These are phyloP conservation scores for Limnanthes douglasii DNA, from an alignment of 345 rosid genomes.

Conservation along the genomic window DNA sequence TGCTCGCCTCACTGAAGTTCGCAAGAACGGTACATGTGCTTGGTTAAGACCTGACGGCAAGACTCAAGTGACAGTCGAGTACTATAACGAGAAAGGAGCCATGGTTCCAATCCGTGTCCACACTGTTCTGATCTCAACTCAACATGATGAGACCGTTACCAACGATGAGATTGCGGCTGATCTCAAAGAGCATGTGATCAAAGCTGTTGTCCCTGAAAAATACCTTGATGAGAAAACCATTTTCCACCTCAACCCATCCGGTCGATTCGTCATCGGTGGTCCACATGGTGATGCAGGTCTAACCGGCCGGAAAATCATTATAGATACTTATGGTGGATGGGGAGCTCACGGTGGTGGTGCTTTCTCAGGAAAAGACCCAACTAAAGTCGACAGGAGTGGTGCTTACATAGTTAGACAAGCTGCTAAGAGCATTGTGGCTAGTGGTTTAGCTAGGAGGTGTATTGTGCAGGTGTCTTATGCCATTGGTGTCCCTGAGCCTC, in stretches of 20 bases:
- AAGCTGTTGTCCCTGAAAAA: conserved; percentile 55
- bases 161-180: conserved; percentile 45
- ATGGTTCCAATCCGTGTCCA: conserved; percentile 39
- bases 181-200: conserved; percentile 53
- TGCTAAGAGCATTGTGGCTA: conserved; percentile 44
- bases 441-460: conserved; percentile 42
- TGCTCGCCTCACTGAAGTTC: conserved; percentile 59
- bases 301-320: conserved; percentile 71
- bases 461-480: conserved; percentile 54
- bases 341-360: conserved; percentile 86
- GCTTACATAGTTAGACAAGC: conserved; percentile 68
- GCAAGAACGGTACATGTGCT: conserved; percentile 34
- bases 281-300: conserved; percentile 84
- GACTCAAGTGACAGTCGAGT: conserved; percentile 47
- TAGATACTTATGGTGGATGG: conserved; percentile 71
- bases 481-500: conserved; percentile 46
- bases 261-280: conserved; percentile 69
- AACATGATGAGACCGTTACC: conserved; percentile 42
- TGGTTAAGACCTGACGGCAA: conserved; percentile 53
- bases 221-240: conserved; percentile 74
- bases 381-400: conserved; percentile 68
- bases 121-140: conserved; percentile 43
- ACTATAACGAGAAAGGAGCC: conserved; percentile 37
- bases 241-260: conserved; percentile 77
- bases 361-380: conserved; percentile 71